Percentiles rank a stretch among this genome's conserved stretches.
Conservation (phyloP, 805 yeast species). For the Ogataea polymorpha region DNA sequence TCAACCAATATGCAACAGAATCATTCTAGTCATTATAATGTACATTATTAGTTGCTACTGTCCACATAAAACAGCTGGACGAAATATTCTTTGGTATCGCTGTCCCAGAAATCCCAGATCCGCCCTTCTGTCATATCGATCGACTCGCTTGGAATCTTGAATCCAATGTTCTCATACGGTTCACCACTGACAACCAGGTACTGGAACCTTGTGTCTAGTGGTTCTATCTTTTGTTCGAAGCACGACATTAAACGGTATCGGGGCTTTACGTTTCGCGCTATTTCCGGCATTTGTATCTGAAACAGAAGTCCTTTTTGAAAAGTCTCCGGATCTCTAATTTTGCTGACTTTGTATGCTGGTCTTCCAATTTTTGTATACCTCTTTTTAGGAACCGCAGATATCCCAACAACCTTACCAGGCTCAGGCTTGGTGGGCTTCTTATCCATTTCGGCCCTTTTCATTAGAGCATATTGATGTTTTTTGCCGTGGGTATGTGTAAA, state of each 20-base stretch:
- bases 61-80: constrained; percentile 60
- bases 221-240: constrained; percentile 58
- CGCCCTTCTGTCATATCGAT: constrained; percentile 41
- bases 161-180: constrained; percentile 80
- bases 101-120: constrained; percentile 74
- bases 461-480: constrained; percentile 73
- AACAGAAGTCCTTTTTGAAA: constrained; percentile 63
- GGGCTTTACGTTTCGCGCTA: constrained; percentile 48
- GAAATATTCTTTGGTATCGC: constrained; percentile 62
- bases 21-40: constrained; percentile 3
- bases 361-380: constrained; percentile 61
- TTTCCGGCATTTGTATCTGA: constrained; percentile 53
- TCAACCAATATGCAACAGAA: constrained; percentile 7
- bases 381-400: constrained; percentile 43
- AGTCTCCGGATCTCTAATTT: constrained; percentile 61
- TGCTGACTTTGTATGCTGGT: constrained; percentile 68
- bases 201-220: constrained; percentile 49
- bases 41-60: constrained; percentile 1
- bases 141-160: constrained; percentile 66
- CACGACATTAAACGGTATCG: constrained; percentile 73
- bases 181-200: constrained; percentile 81
- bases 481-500: constrained; percentile 81
- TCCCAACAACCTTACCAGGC: constrained; percentile 18
- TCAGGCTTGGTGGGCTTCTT: constrained; percentile 16
- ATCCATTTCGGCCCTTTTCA: constrained; percentile 51